Evolutionary conservation across 1,284 basidiomycete genomes (phyloP), one percentile per base, ranked within the genome.

Genomic region (Cryptococcus sp.): DNA sequence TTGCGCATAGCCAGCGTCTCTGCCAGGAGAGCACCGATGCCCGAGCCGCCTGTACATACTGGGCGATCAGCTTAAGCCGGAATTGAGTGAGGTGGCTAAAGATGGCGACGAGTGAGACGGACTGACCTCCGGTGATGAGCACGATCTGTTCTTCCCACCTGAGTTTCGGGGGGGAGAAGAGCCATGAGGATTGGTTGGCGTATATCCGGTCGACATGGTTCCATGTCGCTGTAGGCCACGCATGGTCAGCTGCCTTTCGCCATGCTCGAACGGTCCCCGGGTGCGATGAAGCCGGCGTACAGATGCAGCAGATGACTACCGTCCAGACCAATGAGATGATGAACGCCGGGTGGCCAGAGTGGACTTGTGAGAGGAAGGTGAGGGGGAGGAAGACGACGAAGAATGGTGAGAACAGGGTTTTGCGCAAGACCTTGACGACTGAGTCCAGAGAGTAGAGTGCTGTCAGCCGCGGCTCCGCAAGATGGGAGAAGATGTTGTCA

Each of bases 111-210:
- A 23, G 24, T 28, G 6, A 35, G 9, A 39, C 13, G 23, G 7
- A 62, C 82, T 52, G 56, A 89, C 91, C 92, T 59, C 93, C 93
- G 11, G 93, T 96, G 53, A 97, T 81, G 24, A 96, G 79, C 3
- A 95, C 86, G 59, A 93, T 84, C 75, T 96, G 88, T 46, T 90
- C 85, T 37, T 82, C 83, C 91, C 91, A 94, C 65, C 89, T 84
- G 38, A 91, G 73, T 42, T 78, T 81, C 13, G 77, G 70, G 1
- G 85, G 84, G 3, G 81, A 80, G 60, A 83, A 84, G 20, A 89
- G 68, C 47, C 63, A 69, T 13, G 85, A 69, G 62, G 79, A 85
- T 20, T 87, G 85, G 69, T 89, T 91, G 56, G 87, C 81, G 69
- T 88, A 88, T 52, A 88, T 64, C 47, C 79, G 79, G 12, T 88